phyloP scores from a whole-genome alignment of 768 basidiomycete genomes.

The Rhizopogon vesiculosus region DNA sequence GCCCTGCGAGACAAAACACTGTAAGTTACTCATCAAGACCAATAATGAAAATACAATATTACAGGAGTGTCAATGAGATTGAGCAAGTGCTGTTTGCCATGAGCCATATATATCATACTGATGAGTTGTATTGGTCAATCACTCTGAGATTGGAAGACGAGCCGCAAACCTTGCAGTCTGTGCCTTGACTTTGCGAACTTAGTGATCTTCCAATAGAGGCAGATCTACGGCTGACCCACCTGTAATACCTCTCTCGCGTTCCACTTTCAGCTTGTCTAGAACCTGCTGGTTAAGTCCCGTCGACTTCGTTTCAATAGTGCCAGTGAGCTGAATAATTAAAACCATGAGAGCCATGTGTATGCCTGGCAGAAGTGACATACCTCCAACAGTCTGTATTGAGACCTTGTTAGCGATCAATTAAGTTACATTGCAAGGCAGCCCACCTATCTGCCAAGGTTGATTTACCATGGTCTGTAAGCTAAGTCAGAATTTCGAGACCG shows the following conservation, averaged over 20 bases:
- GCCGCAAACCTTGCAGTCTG: slow-evolving; percentile 76
- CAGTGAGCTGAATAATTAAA: slow-evolving; percentile 60
- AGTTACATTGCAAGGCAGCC: slow-evolving; percentile 15
- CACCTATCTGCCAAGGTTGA: slow-evolving; percentile 88
- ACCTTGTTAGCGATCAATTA: background rate
- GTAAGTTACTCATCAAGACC: background rate
- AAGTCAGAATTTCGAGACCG: slow-evolving; percentile 4
- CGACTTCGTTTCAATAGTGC: slow-evolving; percentile 69
- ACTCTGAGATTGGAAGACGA: background rate
- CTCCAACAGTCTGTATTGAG: slow-evolving; percentile 60
- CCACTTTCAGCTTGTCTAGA: slow-evolving; percentile 92
- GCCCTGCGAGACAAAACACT: slow-evolving; percentile 42
- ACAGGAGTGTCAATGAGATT: slow-evolving; percentile 97
- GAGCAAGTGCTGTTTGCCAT: slow-evolving; percentile 62
- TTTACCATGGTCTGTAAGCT: slow-evolving; percentile 82
- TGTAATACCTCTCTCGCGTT: slow-evolving; percentile 94
- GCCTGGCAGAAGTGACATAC: slow-evolving; percentile 29
- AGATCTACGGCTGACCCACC: slow-evolving; percentile 37
- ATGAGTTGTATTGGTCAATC: slow-evolving; percentile 6
- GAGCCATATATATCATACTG: slow-evolving; percentile 74
- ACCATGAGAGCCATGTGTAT: background rate
- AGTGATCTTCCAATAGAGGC: slow-evolving; percentile 1
- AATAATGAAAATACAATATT: slow-evolving; percentile 12
- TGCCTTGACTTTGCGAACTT: slow-evolving; percentile 68
- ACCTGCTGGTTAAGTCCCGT: slow-evolving; percentile 78